Conservation (phyloP, 2,329 filamentous ascomycete genomes). For the Leptographium radiaticola region DNA sequence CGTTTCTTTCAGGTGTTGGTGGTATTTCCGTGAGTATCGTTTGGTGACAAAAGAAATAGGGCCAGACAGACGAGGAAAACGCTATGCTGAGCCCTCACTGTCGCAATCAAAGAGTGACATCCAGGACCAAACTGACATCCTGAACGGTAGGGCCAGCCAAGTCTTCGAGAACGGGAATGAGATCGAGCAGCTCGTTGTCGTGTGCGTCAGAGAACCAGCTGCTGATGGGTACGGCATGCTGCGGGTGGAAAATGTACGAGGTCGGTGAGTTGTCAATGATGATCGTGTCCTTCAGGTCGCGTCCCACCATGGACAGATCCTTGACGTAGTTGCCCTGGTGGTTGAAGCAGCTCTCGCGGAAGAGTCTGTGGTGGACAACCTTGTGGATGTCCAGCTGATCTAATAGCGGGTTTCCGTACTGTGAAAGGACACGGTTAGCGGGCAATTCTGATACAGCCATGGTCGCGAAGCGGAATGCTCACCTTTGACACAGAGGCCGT, state of each 20-base stretch:
- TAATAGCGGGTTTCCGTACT: slow-evolving; percentile 88
- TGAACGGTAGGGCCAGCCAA: slow-evolving; percentile 76
- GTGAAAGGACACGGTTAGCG: slow-evolving; percentile 22
- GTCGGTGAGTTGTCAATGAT: slow-evolving; percentile 99
- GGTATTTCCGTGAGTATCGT: neutral
- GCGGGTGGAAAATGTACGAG: slow-evolving; percentile 98
- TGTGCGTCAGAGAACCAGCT: slow-evolving; percentile 99
- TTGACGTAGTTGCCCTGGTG: slow-evolving; percentile 99
- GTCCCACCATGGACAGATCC: slow-evolving; percentile 91
- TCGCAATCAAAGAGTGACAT: slow-evolving; percentile 57
- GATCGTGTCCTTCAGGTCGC: slow-evolving; percentile 92
- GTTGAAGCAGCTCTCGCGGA: slow-evolving; percentile 98
- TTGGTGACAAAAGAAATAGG: neutral
- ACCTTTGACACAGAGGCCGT: slow-evolving; percentile 98
- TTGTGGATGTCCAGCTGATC: slow-evolving; percentile 96
- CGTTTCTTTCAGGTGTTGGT: neutral
- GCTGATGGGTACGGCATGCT: slow-evolving; percentile 97
- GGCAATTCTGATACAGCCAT: neutral
- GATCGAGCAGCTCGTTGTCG: slow-evolving; percentile 93
- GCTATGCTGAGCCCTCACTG: too few species aligned
- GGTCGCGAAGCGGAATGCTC: slow-evolving; percentile 16
- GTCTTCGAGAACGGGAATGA: slow-evolving; percentile 97
- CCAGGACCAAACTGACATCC: slow-evolving; percentile 94
- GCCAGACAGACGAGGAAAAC: neutral
- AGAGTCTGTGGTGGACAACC: slow-evolving; percentile 89